Percentiles rank a stretch among this genome's conserved stretches.
Evolutionary conservation across 225 moss, liverwort and hornwort species (phyloP).

Genomic region (Neckera pumila): DNA sequence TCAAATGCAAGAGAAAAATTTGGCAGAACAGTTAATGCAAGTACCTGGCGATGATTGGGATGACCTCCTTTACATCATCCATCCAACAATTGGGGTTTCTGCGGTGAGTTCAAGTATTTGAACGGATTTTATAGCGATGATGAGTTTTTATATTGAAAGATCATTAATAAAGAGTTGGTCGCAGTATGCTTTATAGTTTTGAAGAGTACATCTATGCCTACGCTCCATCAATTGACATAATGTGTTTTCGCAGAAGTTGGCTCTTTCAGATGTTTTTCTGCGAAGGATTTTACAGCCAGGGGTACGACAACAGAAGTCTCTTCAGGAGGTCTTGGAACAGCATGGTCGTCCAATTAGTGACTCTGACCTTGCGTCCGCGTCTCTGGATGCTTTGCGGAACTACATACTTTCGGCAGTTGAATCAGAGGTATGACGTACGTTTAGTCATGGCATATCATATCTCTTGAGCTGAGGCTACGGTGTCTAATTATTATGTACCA

Average conservation of each 20-base stretch:
- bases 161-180: not conserved
- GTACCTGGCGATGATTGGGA: slow-evolving; percentile 66
- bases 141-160: not conserved
- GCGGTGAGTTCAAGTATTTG: slow-evolving; percentile 9
- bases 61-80: slow-evolving; percentile 72
- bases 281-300: slow-evolving; percentile 88
- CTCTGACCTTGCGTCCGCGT: slow-evolving; percentile 62
- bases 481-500: not conserved
- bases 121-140: not conserved
- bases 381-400: slow-evolving; percentile 76
- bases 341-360: slow-evolving; percentile 60
- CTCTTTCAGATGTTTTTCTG: slow-evolving; percentile 66
- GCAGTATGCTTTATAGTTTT: not conserved
- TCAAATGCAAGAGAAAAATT: slow-evolving; percentile 49
- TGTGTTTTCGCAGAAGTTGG: slow-evolving; percentile 37
- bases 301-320: slow-evolving; percentile 62
- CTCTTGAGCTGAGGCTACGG: not conserved
- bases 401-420: slow-evolving; percentile 61
- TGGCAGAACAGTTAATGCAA: slow-evolving; percentile 76
- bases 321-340: slow-evolving; percentile 59
- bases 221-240: not conserved
- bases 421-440: slow-evolving; percentile 35
- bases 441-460: not conserved
- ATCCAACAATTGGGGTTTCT: slow-evolving; percentile 57
- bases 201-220: not conserved